Conservation (phyloP, 768 basidiomycete species). For the Piloderma croceum region DNA sequence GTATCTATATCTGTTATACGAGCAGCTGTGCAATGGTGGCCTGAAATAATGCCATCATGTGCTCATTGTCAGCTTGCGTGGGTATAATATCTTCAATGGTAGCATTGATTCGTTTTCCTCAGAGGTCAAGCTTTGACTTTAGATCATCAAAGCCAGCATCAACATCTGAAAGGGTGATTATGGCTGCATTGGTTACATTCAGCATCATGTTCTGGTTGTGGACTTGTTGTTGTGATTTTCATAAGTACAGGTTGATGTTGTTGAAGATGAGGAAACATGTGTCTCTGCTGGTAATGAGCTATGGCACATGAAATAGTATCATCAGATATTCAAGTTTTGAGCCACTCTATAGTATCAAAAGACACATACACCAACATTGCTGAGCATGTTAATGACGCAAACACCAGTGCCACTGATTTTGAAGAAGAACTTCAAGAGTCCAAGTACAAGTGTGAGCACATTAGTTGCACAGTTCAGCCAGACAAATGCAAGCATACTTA, state of each 20-base stretch:
- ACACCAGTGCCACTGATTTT: slow-evolving; percentile 25
- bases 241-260: slow-evolving; percentile 30
- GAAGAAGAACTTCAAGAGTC: slow-evolving; percentile 29
- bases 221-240: slow-evolving; percentile 25
- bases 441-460: slow-evolving; percentile 22
- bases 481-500: slow-evolving; percentile 20
- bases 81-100: slow-evolving; percentile 16
- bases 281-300: slow-evolving; percentile 17
- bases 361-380: slow-evolving; percentile 24
- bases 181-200: slow-evolving; percentile 20
- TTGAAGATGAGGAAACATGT: slow-evolving; percentile 23
- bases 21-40: slow-evolving; percentile 9
- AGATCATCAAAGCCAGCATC: slow-evolving; percentile 10
- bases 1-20: too few species aligned
- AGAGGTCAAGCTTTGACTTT: slow-evolving; percentile 4
- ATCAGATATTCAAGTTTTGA: slow-evolving; percentile 22
- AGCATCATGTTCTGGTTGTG: slow-evolving; percentile 26
- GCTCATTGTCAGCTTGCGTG: slow-evolving; percentile 12
- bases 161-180: slow-evolving; percentile 11
- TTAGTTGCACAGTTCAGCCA: slow-evolving; percentile 27
- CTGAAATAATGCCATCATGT: slow-evolving; percentile 9
- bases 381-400: slow-evolving; percentile 22
- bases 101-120: slow-evolving; percentile 13
- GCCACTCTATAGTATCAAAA: slow-evolving; percentile 18
- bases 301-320: slow-evolving; percentile 20